Percentiles rank a stretch among this genome's conserved stretches.
These are phyloP conservation scores for Paraleonurus japonicus DNA, from an alignment of 257 asterid genomes.

Conservation along the genomic window DNA sequence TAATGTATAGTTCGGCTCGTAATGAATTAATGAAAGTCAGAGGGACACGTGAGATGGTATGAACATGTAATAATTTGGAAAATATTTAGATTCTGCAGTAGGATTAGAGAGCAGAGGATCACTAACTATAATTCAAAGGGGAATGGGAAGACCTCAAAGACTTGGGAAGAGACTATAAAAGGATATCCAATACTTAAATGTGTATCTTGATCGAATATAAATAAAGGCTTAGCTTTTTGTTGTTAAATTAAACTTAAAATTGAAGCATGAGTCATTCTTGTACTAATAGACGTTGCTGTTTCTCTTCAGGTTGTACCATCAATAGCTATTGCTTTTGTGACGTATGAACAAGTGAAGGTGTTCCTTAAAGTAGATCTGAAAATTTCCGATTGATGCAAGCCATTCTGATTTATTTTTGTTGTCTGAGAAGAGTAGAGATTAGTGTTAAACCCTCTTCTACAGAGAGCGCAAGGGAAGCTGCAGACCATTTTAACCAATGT, in stretches of 20 bases:
- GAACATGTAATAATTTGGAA: background rate
- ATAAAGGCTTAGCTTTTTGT: background rate
- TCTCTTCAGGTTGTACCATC: constrained; percentile 78
- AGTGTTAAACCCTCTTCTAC: constrained; percentile 25
- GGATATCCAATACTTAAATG: background rate
- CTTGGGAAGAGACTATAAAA: background rate
- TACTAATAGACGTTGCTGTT: constrained; percentile 6
- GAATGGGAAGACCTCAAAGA: background rate
- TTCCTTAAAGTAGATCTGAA: constrained; percentile 73
- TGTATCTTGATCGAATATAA: background rate
- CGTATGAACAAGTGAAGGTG: constrained; percentile 76
- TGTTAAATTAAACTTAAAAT: background rate
- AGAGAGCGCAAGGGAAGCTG: constrained; percentile 20
- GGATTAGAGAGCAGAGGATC: background rate
- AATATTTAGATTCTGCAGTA: background rate
- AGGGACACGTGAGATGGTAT: background rate
- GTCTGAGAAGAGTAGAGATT: constrained; percentile 16
- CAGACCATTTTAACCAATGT: constrained; percentile 30
- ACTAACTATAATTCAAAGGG: background rate
- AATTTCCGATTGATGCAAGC: constrained; percentile 59
- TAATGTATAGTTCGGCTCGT: background rate
- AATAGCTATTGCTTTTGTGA: constrained; percentile 87
- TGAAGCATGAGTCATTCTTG: background rate
- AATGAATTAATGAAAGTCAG: background rate
- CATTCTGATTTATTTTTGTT: constrained; percentile 32